phyloP scores from a whole-genome alignment of 2,329 filamentous ascomycete genomes.

The Clonostachys solani region DNA sequence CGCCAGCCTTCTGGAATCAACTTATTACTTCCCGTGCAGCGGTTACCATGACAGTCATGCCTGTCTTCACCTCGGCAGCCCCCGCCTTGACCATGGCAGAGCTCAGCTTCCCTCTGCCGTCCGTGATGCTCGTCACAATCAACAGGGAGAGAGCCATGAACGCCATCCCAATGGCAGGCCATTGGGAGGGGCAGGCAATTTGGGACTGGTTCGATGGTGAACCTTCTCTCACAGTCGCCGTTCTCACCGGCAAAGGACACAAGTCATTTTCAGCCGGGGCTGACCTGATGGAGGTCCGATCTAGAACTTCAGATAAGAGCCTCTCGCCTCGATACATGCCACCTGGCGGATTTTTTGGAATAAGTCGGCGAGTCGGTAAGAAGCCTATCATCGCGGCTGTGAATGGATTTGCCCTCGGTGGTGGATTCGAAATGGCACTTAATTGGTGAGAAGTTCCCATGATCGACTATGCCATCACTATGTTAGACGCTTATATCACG shows the following conservation, averaged over 20 bases:
- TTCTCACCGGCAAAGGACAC: slow-evolving; percentile 46
- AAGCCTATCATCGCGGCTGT: slow-evolving; percentile 58
- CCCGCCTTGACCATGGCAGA: slow-evolving; percentile 8
- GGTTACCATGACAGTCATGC: not conserved
- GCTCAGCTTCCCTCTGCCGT: slow-evolving; percentile 38
- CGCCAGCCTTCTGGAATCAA: too few relatives aligned
- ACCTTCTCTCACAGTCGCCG: slow-evolving; percentile 38
- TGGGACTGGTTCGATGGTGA: slow-evolving; percentile 51
- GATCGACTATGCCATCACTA: not conserved
- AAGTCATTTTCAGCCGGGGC: slow-evolving; percentile 51
- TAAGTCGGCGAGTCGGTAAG: slow-evolving; percentile 52
- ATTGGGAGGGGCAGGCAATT: slow-evolving; percentile 41
- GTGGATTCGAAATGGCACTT: slow-evolving; percentile 52
- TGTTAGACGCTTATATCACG: not conserved
- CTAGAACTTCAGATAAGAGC: not conserved
- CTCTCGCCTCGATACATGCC: slow-evolving; percentile 16
- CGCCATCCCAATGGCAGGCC: slow-evolving; percentile 31
- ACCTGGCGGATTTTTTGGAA: slow-evolving; percentile 36
- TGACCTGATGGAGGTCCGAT: slow-evolving; percentile 42
- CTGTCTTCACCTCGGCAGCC: slow-evolving; percentile 6
- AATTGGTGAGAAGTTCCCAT: slow-evolving; percentile 37
- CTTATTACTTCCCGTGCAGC: too few relatives aligned
- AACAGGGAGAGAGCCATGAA: slow-evolving; percentile 45
- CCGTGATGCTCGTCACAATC: slow-evolving; percentile 47
- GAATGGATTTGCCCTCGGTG: slow-evolving; percentile 52